A percentile compares a stretch with the other conserved stretches of the same genome.
These are phyloP conservation scores for Tuber indicum DNA, from an alignment of 495 filamentous ascomycete genomes.

Conservation along the genomic window DNA sequence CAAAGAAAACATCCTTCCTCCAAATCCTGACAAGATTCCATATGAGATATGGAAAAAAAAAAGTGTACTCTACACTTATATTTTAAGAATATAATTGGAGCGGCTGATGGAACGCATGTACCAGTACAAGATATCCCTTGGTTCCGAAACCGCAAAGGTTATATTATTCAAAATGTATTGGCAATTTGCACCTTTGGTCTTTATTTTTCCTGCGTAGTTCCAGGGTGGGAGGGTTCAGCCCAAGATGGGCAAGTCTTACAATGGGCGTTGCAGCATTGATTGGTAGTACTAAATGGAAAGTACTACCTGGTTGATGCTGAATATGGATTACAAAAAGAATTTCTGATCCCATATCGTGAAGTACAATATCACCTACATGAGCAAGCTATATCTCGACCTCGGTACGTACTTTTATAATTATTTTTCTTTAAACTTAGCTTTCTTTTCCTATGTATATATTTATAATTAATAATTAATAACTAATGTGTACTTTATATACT, in stretches of 20 bases:
- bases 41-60: conserved; percentile 12
- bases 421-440: not conserved
- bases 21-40: not conserved
- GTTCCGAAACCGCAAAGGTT: conserved; percentile 17
- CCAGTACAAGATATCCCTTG: not conserved
- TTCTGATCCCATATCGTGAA: not conserved
- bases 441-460: not conserved
- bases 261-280: not conserved
- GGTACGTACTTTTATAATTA: too few species aligned
- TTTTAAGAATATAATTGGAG: conserved; percentile 22
- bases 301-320: not conserved
- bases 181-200: conserved; percentile 14
- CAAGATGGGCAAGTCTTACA: conserved; percentile 7
- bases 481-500: too few species aligned
- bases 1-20: not conserved
- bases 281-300: not conserved
- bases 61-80: conserved; percentile 8
- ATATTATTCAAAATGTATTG: conserved; percentile 17
- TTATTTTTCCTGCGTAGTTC: conserved; percentile 12
- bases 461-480: too few species aligned
- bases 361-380: not conserved
- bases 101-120: conserved; percentile 19
- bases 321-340: not conserved
- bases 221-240: conserved; percentile 16
- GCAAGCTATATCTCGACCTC: not conserved